Evolutionary conservation across 257 asterid species (phyloP).

Genomic region (Rhazya stricta): DNA sequence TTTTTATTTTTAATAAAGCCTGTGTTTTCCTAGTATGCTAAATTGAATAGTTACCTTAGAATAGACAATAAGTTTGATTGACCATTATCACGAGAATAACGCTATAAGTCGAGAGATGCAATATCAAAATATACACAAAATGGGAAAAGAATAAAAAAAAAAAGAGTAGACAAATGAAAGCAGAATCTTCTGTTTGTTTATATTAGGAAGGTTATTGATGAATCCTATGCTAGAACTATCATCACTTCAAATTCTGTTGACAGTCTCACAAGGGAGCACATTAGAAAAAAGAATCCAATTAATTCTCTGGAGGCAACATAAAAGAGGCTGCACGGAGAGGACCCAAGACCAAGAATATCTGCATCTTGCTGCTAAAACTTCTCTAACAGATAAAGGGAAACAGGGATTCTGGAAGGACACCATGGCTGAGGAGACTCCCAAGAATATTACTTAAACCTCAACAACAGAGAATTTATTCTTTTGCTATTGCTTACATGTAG

Average conservation of each 20-base stretch:
- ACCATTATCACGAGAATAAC: not conserved
- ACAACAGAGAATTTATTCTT: not conserved
- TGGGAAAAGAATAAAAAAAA: not conserved
- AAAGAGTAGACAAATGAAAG: not conserved
- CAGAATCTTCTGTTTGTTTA: not conserved
- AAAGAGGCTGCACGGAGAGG: not conserved
- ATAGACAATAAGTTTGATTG: not conserved
- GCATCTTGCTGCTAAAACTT: not conserved
- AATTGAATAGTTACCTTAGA: not conserved
- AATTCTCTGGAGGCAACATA: not conserved
- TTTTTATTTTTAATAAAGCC: not conserved
- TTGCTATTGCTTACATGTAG: not conserved
- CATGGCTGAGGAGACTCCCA: not conserved
- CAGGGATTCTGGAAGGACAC: constrained; percentile 1
- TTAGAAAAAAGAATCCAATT: not conserved
- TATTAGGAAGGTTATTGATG: not conserved
- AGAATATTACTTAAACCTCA: not conserved
- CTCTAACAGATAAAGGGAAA: constrained; percentile 2
- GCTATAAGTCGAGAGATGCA: not conserved
- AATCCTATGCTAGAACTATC: not conserved
- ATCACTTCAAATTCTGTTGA: not conserved
- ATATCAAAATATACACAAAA: not conserved
- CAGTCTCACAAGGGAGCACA: not conserved
- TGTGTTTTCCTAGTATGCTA: not conserved
- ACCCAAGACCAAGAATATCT: not conserved